Evolutionary conservation across 2,329 filamentous ascomycete genomes (phyloP).

Genomic region (Bipolaris oryzae): DNA sequence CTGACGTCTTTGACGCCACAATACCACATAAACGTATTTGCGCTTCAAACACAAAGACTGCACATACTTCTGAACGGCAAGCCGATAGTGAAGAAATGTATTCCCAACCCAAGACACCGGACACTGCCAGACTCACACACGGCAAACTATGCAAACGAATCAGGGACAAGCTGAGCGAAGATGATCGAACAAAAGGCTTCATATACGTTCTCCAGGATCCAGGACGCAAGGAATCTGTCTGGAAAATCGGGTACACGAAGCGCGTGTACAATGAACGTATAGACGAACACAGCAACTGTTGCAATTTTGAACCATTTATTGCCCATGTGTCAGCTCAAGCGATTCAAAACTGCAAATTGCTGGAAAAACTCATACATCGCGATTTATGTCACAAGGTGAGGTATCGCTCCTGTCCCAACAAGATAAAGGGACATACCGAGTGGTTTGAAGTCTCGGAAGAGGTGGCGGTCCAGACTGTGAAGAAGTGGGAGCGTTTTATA

Average conservation of each 20-base stretch:
- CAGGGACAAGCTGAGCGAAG: neutral
- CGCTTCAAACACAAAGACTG: too few species aligned
- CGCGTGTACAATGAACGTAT: slow-evolving; percentile 2
- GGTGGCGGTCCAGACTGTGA: slow-evolving; percentile 9
- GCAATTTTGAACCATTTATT: neutral
- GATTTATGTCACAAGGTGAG: slow-evolving; percentile 3
- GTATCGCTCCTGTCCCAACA: slow-evolving; percentile 1
- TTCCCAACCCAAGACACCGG: neutral
- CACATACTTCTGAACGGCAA: neutral
- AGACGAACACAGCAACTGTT: slow-evolving; percentile 5
- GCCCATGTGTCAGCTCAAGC: neutral
- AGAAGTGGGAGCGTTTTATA: slow-evolving; percentile 22
- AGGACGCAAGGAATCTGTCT: neutral
- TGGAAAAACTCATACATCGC: slow-evolving; percentile 11
- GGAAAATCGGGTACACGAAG: slow-evolving; percentile 20
- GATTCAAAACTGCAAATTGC: slow-evolving; percentile 1
- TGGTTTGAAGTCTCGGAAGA: slow-evolving; percentile 14
- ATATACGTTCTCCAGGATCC: slow-evolving; percentile 16
- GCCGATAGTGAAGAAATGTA: neutral
- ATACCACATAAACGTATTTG: too few species aligned
- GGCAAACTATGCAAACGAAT: slow-evolving; percentile 2
- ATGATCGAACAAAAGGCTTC: neutral
- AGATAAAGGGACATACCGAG: slow-evolving; percentile 13
- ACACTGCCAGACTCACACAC: slow-evolving; percentile 5
- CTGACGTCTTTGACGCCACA: too few species aligned